Conservation (phyloP, 176 grass and related monocot species). For the Zea mays region Zm-B73-REFERENCE-NAM-5.0 NC_050098.1:2771501-2772000, state of each 20-base stretch:
- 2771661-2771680: conserved; percentile 1
- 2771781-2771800: conserved; percentile 50
- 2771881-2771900: neutral
- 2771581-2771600: neutral
- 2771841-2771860: neutral
- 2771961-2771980: neutral
- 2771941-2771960: neutral
- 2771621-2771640: conserved; percentile 49
- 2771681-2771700: conserved; percentile 1
- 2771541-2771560: conserved; percentile 41
- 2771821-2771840: neutral
- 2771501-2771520: neutral
- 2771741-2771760: conserved; percentile 17
- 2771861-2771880: neutral
- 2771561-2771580: neutral
- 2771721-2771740: conserved; percentile 69
- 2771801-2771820: neutral
- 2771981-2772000: neutral
- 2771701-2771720: conserved; percentile 68
- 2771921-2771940: too few relatives aligned
- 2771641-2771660: conserved; percentile 26
- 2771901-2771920: neutral
- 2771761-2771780: conserved; percentile 57
- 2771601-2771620: conserved; percentile 16
- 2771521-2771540: conserved; percentile 37